These are phyloP conservation scores for Solanum chaucha DNA, from an alignment of 257 asterid genomes.

Conservation along the genomic window DNA sequence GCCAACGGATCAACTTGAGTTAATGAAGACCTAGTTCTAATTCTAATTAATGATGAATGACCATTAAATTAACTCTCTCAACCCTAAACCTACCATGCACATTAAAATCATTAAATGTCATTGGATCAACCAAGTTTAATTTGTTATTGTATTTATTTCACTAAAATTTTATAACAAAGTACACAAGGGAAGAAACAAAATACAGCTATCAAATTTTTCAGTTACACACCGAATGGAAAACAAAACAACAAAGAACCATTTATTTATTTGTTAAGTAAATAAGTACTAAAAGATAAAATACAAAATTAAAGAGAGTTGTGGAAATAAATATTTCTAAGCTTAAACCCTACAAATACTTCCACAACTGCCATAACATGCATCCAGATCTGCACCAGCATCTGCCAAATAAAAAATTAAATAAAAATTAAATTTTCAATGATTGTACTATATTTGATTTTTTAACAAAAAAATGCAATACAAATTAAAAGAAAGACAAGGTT, in stretches of 20 bases:
- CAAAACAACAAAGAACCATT: neutral
- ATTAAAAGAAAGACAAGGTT: neutral
- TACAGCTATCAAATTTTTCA: neutral
- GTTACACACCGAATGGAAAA: neutral
- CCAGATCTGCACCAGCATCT: neutral
- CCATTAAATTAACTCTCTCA: neutral
- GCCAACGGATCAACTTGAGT: neutral
- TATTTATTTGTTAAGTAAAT: neutral
- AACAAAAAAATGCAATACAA: too few relatives aligned
- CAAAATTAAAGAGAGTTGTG: neutral
- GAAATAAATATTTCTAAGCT: neutral
- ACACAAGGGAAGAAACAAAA: neutral
- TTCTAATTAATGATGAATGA: neutral
- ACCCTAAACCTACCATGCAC: neutral
- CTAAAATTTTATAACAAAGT: neutral
- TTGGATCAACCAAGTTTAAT: neutral
- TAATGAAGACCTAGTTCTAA: neutral
- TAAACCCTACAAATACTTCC: neutral
- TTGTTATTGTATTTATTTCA: neutral
- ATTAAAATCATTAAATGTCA: neutral
- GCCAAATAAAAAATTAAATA: neutral
- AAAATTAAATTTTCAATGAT: neutral
- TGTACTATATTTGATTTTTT: neutral
- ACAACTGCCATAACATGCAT: neutral
- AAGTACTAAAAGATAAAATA: neutral